phyloP scores from a whole-genome alignment of 805 yeast genomes.

The Yamadazyma phyllophila region DNA sequence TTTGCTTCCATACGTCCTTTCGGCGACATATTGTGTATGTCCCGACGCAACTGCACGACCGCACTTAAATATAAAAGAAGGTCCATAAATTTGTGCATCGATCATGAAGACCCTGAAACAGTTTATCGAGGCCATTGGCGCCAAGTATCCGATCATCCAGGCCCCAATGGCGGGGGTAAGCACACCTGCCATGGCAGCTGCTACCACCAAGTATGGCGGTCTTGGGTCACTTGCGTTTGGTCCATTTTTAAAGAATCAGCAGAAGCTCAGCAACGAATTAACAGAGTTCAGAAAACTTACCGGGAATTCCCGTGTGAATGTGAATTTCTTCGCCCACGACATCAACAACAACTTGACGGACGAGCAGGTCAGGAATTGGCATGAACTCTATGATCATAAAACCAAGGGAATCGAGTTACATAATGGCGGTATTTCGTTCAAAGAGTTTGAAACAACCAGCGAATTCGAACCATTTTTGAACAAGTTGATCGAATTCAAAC shows the following conservation, averaged over 20 bases:
- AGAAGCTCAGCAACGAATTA: constrained; percentile 6
- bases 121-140: constrained; percentile 21
- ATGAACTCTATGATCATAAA: constrained; percentile 6
- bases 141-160: constrained; percentile 47
- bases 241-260: constrained; percentile 22
- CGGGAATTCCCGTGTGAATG: constrained; percentile 28
- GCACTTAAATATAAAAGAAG: not conserved
- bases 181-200: constrained; percentile 44
- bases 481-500: constrained; percentile 26
- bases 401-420: constrained; percentile 12
- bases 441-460: constrained; percentile 23
- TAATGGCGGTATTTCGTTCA: constrained; percentile 28
- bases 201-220: constrained; percentile 43
- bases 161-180: constrained; percentile 63
- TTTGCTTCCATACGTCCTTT: too few species aligned
- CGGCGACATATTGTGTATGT: too few species aligned
- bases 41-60: not conserved
- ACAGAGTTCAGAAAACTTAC: constrained; percentile 14
- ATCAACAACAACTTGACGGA: constrained; percentile 17
- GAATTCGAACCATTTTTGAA: constrained; percentile 15
- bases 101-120: constrained; percentile 10
- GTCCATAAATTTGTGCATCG: not conserved
- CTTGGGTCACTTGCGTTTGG: constrained; percentile 50
- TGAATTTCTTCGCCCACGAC: constrained; percentile 49
- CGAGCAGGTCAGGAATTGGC: constrained; percentile 19